A percentile compares a stretch with the other conserved stretches of the same genome.
These are phyloP conservation scores for Iris macrosiphon DNA, from an alignment of 106 monocot genomes.

Conservation along the genomic window DNA sequence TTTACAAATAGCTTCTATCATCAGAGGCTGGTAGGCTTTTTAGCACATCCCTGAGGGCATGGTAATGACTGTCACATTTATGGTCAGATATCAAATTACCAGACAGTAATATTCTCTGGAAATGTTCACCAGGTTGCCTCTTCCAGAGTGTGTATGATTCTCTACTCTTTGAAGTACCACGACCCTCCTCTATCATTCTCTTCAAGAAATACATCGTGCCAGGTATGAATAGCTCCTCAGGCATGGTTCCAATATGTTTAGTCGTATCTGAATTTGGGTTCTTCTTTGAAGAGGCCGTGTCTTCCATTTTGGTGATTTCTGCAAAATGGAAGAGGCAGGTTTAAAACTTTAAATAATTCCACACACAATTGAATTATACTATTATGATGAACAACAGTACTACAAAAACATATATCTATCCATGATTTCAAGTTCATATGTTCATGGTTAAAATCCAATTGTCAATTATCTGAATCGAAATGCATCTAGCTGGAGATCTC, in stretches of 20 bases:
- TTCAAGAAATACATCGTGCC: constrained; percentile 77
- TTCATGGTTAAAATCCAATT: no score
- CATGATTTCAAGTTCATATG: no score
- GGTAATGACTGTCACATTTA: constrained; percentile 82
- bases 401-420: no score
- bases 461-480: no score
- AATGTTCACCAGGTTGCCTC: constrained; percentile 52
- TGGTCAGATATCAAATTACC: constrained; percentile 90
- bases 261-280: neutral
- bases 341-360: no score
- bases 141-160: constrained; percentile 71
- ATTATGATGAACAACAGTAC: no score
- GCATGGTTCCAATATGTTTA: constrained; percentile 9
- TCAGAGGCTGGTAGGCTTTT: constrained; percentile 59
- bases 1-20: constrained; percentile 3
- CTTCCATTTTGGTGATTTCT: constrained; percentile 17
- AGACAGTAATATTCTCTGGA: constrained; percentile 64
- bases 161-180: constrained; percentile 14
- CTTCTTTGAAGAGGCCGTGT: neutral
- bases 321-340: neutral
- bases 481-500: no score
- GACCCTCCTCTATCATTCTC: constrained; percentile 32
- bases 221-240: constrained; percentile 70
- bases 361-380: no score
- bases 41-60: constrained; percentile 90